phyloP scores from a whole-genome alignment of 83 land plant genomes.

The Picea engelmannii region DNA sequence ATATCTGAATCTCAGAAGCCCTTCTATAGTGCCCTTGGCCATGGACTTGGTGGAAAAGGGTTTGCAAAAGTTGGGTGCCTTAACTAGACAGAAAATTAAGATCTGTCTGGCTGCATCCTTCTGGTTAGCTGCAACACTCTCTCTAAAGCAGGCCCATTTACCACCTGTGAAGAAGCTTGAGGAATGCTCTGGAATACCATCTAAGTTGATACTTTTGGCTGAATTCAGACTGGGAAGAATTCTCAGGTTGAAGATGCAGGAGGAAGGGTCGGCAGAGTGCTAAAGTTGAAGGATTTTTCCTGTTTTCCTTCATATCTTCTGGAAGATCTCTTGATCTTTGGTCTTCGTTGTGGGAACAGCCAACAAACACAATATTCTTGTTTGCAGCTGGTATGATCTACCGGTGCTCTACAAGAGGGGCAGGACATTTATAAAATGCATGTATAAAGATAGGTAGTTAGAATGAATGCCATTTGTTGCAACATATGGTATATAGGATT shows the following conservation, averaged over 20 bases:
- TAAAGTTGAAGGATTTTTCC: background rate
- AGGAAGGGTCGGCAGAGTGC: slow-evolving; percentile 32
- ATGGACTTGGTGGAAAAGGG: slow-evolving; percentile 20
- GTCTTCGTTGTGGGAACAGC: too few relatives aligned
- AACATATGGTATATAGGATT: too few relatives aligned
- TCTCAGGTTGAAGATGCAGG: background rate
- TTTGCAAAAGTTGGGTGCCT: background rate
- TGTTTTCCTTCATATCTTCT: too few relatives aligned
- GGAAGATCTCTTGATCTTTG: too few relatives aligned
- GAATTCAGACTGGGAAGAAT: slow-evolving; percentile 17
- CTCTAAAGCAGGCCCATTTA: background rate
- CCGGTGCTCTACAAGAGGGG: too few relatives aligned
- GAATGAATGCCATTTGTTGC: too few relatives aligned
- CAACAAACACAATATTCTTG: too few relatives aligned
- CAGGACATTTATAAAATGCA: too few relatives aligned
- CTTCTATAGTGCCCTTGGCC: slow-evolving; percentile 17
- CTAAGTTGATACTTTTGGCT: slow-evolving; percentile 26
- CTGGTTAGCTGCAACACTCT: slow-evolving; percentile 22
- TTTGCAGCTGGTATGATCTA: too few relatives aligned
- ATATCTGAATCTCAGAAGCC: slow-evolving; percentile 14
- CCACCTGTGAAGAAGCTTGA: slow-evolving; percentile 19
- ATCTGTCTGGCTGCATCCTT: slow-evolving; percentile 30
- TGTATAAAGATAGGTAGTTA: too few relatives aligned
- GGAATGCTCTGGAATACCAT: slow-evolving; percentile 28
- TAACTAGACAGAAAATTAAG: slow-evolving; percentile 8